These are phyloP conservation scores for Fusarium sp. DNA, from an alignment of 2,329 filamentous ascomycete species.

Conservation along the genomic window DNA sequence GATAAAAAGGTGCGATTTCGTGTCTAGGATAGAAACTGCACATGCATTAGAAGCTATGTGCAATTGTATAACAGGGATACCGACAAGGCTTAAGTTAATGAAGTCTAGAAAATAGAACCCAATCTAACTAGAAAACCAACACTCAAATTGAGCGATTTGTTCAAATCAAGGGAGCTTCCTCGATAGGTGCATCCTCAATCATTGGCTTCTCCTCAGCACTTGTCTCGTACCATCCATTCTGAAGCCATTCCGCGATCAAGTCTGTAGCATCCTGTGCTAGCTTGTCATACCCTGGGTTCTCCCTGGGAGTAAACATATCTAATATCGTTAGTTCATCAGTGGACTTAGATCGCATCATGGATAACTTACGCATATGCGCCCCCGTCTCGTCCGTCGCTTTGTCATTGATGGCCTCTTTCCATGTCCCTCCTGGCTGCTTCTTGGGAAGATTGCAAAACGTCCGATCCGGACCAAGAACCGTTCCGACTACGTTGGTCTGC, in stretches of 20 bases:
- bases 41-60: background rate
- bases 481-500: slow-evolving; percentile 64
- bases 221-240: slow-evolving; percentile 74
- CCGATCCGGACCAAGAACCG: slow-evolving; percentile 75
- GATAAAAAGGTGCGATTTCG: background rate
- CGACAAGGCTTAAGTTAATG: slow-evolving; percentile 4
- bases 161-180: background rate
- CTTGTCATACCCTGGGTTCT: slow-evolving; percentile 79
- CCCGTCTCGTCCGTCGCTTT: slow-evolving; percentile 80
- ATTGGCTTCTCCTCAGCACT: slow-evolving; percentile 54
- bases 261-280: slow-evolving; percentile 75
- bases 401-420: slow-evolving; percentile 82
- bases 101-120: background rate
- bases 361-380: slow-evolving; percentile 78
- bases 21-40: background rate
- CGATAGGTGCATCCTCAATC: slow-evolving; percentile 32
- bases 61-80: background rate
- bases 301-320: slow-evolving; percentile 79
- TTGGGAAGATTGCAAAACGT: slow-evolving; percentile 90
- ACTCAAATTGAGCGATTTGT: background rate
- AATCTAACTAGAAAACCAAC: background rate
- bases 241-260: slow-evolving; percentile 73
- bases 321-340: slow-evolving; percentile 9
- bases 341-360: too few relatives aligned
- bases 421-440: slow-evolving; percentile 65